Evolutionary conservation across 257 asterid genomes (phyloP), one percentile per base, ranked within the genome.

Genomic region (Solanum piurae): DNA sequence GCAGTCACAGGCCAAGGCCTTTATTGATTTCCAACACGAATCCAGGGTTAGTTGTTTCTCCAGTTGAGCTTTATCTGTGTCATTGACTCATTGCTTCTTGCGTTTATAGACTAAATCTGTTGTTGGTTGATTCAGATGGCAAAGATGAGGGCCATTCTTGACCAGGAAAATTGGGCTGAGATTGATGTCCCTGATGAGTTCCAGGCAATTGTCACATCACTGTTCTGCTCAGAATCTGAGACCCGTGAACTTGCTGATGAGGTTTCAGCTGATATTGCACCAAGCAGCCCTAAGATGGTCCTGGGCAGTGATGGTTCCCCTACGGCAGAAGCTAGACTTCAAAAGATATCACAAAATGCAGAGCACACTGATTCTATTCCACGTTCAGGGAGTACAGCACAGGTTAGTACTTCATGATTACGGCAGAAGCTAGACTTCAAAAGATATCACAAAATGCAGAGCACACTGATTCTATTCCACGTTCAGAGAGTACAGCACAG

Each of bases 161-260:
- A 97, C 92, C 99, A 95, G 93, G 99, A 97, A 93, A 97, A 94
- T 85, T 97, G 99, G 99, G 91, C 93, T 55, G 99, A 97, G 92
- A 91, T 97, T 89, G 99, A 97, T 86, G 99, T 95, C 74, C 99
- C 99, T 12, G 98, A 94, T 86, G 99, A 97, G 91, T 95, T 95
- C 89, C 98, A 95, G 94, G 86, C 91, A 89, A 95, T 97, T 89
- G 95, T 95, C 89, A 90, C 91, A 86, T 91, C 94, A 82, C 88
- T 95, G 85, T 92, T 92, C 89, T 89, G 87, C 89, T 87, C 92
- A 74, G 98, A 93, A 85, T 87, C 96, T 68, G 89, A 64, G 80
- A 49, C 87, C 90, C 33, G 73, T 89, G 98, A 88, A 88, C 91
- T 88, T 83, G 89, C 87, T 89, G 91, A 92, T 77, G 92, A 89